Base-by-base conservation (phyloP, 1,284 basidiomycete genomes). In the Trichosporon faecale region DNA sequence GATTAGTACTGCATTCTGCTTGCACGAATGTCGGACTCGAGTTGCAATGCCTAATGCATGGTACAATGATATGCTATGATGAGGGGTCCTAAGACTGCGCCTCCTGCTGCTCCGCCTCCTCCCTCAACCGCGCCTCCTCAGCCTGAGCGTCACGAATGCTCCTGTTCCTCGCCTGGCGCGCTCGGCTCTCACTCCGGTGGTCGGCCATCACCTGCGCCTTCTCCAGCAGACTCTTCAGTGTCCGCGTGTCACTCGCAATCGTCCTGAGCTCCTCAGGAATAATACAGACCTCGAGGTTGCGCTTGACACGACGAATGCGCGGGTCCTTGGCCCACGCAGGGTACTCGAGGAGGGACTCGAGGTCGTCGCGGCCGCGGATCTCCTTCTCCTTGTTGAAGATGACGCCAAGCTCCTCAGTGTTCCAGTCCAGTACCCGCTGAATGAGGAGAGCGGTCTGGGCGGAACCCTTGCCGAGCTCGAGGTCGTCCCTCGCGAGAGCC, bases 401-500 rank as follows among this genome's bases (percentile, higher is more conserved):
- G 4, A 70, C 66, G 18, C 55, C 35, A 14, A 65, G 40, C 35
- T 67, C 61, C 27, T 66, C 33, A 9, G 64, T 33, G 40, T 52
- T 64, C 71, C 71, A 72, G 18, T 44, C n/a, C 7, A 68, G 29
- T 6, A 61, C 68, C n/a, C 37, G 11, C 12, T 46, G 23, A 23
- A 69, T 61, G 7, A 64, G 27, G 1, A 9, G 27, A 2, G 37
- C 46, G n/a, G 64, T 52, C 6, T 66, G 70, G 11, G 2, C 25
- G 0, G 70, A 64, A n/a, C 68, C 52, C 27, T 57, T 23, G 6
- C 29, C 35, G 23, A 64, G 46, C 21, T 63, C 23, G 37, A 21
- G 2, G 11, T 40, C 25, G 52, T 68, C 57, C 27, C 49, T 40
- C 2, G 49, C 68, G 8, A 71, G 65, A 1, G 49, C 68, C 7